Percentiles rank a stretch among this genome's conserved stretches.
phyloP scores from a whole-genome alignment of 208 protist genomes.

The Acanthamoeba sp. region DNA sequence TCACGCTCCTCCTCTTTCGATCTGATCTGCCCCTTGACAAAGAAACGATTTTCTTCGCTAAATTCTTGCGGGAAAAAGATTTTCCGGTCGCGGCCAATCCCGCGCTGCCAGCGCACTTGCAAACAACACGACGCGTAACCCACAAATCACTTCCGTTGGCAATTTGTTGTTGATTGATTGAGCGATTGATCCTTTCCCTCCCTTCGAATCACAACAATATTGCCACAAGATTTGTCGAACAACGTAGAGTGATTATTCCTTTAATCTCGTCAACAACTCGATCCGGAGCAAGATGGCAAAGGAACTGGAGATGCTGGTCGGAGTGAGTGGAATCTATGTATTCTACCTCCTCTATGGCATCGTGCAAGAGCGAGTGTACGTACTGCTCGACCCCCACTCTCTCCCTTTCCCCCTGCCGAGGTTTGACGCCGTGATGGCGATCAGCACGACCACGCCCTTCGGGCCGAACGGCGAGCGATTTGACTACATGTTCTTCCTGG shows the following conservation, averaged over 20 bases:
- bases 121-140: too few relatives aligned
- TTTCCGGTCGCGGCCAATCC: too few relatives aligned
- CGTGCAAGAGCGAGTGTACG: constrained; percentile 53
- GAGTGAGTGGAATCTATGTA: constrained; percentile 46
- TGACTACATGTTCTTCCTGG: constrained; percentile 44
- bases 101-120: too few relatives aligned
- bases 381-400: background rate
- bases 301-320: constrained; percentile 16
- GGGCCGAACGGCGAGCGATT: constrained; percentile 12
- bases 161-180: too few relatives aligned
- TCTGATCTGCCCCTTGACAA: background rate
- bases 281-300: background rate
- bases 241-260: too few relatives aligned
- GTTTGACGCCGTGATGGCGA: background rate
- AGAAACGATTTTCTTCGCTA: too few relatives aligned
- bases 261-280: background rate
- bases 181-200: too few relatives aligned
- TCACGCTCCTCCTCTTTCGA: background rate
- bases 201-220: too few relatives aligned
- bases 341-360: constrained; percentile 68
- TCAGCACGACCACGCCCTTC: background rate
- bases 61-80: too few relatives aligned
- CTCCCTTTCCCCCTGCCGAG: background rate
- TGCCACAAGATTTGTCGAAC: background rate
- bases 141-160: too few relatives aligned